Evolutionary conservation across 306 rosid genomes (phyloP), one percentile per base, ranked within the genome.

Genomic region (Erythrophleum fordii): DNA sequence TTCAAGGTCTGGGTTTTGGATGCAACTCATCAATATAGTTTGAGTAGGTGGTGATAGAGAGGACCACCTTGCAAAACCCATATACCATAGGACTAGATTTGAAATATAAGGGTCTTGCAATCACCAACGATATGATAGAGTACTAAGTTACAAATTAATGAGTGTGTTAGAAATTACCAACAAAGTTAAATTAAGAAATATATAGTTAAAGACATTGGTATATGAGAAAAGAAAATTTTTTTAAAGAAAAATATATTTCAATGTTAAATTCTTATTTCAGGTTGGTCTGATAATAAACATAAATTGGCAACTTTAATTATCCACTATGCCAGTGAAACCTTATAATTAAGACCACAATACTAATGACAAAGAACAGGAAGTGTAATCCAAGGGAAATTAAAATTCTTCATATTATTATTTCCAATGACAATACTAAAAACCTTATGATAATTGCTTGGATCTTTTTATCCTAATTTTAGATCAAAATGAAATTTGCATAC

Each of bases 1-100:
- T 78, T 72, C 69, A 83, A 95, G 99, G 98, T 91, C 20, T 95
- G 99, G 99, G 81, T 88, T 84, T 90, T 95, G 61, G 99, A 95
- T 89, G 95, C 97, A 31, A 95, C 94, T 42, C 99, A 97, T 8
- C 97, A 98, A 80, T n/a, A 93, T 80, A 80, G 92, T 93, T 89
- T 83, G 92, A 80, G 89, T 96, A 31, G 96, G 97, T 80, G 96
- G 97, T 80, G 90, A 91, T 79, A 98, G 99, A 83, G 99, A 95
- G 51, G 99, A 93, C 83, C 99, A 93, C 88, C 99, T 97, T 29
- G 94, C 83, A 78, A 94, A 91, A 81, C 88, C 93, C 76, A 93
- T 95, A 88, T 90, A n/a, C n/a, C 48, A 59, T 59, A 26, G 66
- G 37, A 28, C 66, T 26, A 59, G 7, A 26, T 23, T 23, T 3